Percentiles rank a stretch among this genome's conserved stretches.
Evolutionary conservation across 305 asterid species (phyloP).

Genomic region (Euphrasia arctica): DNA sequence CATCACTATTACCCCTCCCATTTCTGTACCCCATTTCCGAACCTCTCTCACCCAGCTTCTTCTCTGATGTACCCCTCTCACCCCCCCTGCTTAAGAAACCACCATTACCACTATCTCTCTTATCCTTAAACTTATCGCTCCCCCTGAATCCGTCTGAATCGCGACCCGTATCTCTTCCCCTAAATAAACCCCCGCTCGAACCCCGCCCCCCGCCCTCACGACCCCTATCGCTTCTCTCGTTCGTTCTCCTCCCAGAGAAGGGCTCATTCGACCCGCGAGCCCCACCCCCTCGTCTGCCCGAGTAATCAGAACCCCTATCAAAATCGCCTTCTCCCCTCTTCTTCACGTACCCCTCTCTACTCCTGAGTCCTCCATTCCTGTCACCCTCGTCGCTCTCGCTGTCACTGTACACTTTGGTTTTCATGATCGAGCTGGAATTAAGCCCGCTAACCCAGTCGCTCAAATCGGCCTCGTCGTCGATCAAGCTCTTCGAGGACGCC

Average conservation of each 20-base stretch:
- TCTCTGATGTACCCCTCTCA: conserved; percentile 28
- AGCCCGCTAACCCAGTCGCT: conserved; percentile 92
- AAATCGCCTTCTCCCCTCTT: conserved; percentile 40
- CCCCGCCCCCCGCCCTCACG: no score
- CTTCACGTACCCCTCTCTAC: conserved; percentile 41
- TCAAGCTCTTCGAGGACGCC: conserved; percentile 59
- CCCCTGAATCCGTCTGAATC: conserved; percentile 29
- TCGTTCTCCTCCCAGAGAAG: conserved; percentile 19
- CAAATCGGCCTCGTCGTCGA: conserved; percentile 92
- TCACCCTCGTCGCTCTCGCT: conserved; percentile 40
- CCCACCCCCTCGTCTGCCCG: conserved; percentile 39
- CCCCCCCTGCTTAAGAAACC: conserved; percentile 32
- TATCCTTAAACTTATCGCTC: conserved; percentile 37
- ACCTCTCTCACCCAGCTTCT: conserved; percentile 30
- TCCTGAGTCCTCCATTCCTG: conserved; percentile 31
- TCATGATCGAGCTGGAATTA: conserved; percentile 57
- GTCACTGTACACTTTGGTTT: conserved; percentile 53
- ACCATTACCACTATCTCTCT: conserved; percentile 20
- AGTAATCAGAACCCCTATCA: conserved; percentile 31
- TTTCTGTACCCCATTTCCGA: conserved; percentile 23
- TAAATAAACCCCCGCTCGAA: conserved; percentile 18
- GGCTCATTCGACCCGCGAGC: conserved; percentile 17
- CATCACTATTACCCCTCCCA: conserved; percentile 37
- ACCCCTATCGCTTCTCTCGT: conserved; percentile 17
- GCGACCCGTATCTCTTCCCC: conserved; percentile 34